phyloP scores from a whole-genome alignment of 768 basidiomycete species.

The Pulveroboletus sp. region DNA sequence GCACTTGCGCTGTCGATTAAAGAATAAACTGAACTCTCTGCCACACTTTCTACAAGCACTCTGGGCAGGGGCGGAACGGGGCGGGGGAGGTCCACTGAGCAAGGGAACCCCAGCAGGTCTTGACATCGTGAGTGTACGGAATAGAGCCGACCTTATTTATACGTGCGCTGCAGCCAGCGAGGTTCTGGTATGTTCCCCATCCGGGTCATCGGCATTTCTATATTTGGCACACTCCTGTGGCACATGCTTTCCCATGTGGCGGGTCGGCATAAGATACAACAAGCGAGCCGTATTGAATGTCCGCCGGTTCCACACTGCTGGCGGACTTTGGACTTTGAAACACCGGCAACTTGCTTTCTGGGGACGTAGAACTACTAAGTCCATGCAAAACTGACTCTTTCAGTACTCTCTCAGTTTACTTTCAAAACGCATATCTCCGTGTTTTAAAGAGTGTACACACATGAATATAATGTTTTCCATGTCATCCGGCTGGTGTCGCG shows the following conservation, averaged over 20 bases:
- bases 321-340: neutral
- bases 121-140: slow-evolving; percentile 12
- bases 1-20: slow-evolving; percentile 60
- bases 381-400: no score
- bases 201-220: slow-evolving; percentile 17
- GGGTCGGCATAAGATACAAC: no score
- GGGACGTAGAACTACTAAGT: no score
- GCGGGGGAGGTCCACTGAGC: slow-evolving; percentile 61
- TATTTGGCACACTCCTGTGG: neutral
- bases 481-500: no score
- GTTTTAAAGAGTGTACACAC: no score
- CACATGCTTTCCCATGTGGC: no score
- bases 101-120: slow-evolving; percentile 53
- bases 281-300: neutral
- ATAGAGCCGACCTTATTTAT: slow-evolving; percentile 1
- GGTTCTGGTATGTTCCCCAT: slow-evolving; percentile 10
- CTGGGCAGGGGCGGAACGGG: slow-evolving; percentile 25
- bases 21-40: slow-evolving; percentile 66
- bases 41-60: slow-evolving; percentile 61
- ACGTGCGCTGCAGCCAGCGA: neutral
- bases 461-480: no score
- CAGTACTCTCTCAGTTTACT: no score
- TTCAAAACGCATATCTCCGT: no score
- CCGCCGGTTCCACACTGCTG: neutral
- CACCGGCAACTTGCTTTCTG: neutral